Percentiles rank a stretch among this genome's conserved stretches.
These are phyloP conservation scores for Panellus pusillus DNA, from an alignment of 768 basidiomycete species.

Conservation along the genomic window DNA sequence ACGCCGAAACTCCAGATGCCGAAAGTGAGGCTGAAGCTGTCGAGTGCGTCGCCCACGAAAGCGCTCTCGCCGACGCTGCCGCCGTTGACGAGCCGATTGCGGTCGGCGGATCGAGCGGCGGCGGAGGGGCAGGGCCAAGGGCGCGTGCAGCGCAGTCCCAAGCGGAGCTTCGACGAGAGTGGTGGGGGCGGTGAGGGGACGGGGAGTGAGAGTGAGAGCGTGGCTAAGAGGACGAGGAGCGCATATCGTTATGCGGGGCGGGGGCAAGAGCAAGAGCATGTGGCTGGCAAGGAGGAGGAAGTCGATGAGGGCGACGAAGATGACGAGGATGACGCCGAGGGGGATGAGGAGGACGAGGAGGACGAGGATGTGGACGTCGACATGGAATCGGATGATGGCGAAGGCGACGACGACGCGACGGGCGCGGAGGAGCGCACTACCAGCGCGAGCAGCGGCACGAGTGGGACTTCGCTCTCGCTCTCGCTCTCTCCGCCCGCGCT, in stretches of 20 bases:
- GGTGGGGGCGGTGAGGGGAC: slow-evolving; percentile 42
- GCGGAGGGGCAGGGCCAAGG: neutral
- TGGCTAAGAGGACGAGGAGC: slow-evolving; percentile 37
- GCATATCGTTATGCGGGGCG: slow-evolving; percentile 19
- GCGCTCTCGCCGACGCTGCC: slow-evolving; percentile 18
- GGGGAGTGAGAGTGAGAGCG: slow-evolving; percentile 32
- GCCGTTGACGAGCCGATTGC: slow-evolving; percentile 1
- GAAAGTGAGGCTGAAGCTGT: slow-evolving; percentile 36
- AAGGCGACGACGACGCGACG: slow-evolving; percentile 19
- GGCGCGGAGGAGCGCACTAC: slow-evolving; percentile 11
- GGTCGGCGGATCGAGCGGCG: neutral
- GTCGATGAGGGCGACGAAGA: slow-evolving; percentile 24
- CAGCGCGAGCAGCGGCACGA: slow-evolving; percentile 23
- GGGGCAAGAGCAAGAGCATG: neutral
- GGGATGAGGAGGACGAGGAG: slow-evolving; percentile 19
- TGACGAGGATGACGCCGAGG: slow-evolving; percentile 19
- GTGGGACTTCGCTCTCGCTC: slow-evolving; percentile 38
- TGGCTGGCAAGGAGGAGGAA: slow-evolving; percentile 15
- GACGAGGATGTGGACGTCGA: slow-evolving; percentile 8
- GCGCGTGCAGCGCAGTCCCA: slow-evolving; percentile 48
- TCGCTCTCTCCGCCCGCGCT: slow-evolving; percentile 28
- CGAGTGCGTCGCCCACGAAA: slow-evolving; percentile 21
- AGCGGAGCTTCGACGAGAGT: slow-evolving; percentile 57
- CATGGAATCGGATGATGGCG: slow-evolving; percentile 20
- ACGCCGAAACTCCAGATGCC: slow-evolving; percentile 6